Evolutionary conservation across 2,329 filamentous ascomycete genomes (phyloP).

Genomic region (Didymella arachidicola): DNA sequence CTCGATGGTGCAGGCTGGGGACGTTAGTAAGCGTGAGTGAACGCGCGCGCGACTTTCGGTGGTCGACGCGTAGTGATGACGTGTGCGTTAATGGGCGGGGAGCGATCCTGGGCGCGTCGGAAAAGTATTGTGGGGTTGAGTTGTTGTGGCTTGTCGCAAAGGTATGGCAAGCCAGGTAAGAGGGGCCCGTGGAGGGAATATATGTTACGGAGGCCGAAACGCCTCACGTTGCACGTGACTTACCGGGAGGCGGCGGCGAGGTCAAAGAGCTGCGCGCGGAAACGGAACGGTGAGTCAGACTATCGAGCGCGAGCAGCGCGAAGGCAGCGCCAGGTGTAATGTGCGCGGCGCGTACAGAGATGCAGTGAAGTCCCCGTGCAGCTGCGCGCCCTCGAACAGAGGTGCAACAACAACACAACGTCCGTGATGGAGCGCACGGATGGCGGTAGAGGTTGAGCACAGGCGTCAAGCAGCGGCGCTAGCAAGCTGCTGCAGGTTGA

Average conservation of each 20-base stretch:
- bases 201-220: slow-evolving; percentile 42
- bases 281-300: slow-evolving; percentile 38
- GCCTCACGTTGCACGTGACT: slow-evolving; percentile 40
- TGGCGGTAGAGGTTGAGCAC: slow-evolving; percentile 29
- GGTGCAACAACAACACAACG: slow-evolving; percentile 34
- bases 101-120: slow-evolving; percentile 24
- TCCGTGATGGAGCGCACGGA: slow-evolving; percentile 33
- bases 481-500: slow-evolving; percentile 33
- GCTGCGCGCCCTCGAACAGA: slow-evolving; percentile 27
- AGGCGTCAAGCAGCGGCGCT: slow-evolving; percentile 29
- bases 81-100: slow-evolving; percentile 10
- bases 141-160: slow-evolving; percentile 31
- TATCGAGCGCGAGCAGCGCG: slow-evolving; percentile 19
- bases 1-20: slow-evolving; percentile 23
- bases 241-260: slow-evolving; percentile 44
- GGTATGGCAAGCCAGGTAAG: slow-evolving; percentile 20
- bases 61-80: slow-evolving; percentile 27
- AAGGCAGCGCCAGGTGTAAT: slow-evolving; percentile 40
- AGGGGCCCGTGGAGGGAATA: slow-evolving; percentile 35
- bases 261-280: slow-evolving; percentile 26
- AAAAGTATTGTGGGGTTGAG: slow-evolving; percentile 23
- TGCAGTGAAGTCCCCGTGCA: slow-evolving; percentile 31
- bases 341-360: slow-evolving; percentile 29
- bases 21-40: slow-evolving; percentile 27
- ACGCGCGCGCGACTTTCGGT: slow-evolving; percentile 29